These are phyloP conservation scores for Yamagishiella unicocca DNA, from an alignment of 139 green algal genomes.

Conservation along the genomic window DNA sequence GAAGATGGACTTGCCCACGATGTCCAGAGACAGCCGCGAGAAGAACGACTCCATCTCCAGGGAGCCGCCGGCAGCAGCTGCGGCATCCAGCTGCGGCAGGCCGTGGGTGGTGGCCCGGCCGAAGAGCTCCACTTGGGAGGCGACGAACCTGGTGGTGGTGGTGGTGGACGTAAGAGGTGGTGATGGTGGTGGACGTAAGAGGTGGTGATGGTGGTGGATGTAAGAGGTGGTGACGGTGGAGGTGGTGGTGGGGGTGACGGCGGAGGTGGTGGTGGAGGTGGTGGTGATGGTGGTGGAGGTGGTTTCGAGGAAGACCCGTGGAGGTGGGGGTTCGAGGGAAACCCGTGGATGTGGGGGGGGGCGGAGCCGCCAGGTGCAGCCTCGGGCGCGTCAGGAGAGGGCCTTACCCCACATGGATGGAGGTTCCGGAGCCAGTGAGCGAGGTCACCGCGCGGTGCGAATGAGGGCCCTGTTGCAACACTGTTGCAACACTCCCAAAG, in stretches of 20 bases:
- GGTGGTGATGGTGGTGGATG: neutral
- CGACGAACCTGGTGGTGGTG: constrained; percentile 72
- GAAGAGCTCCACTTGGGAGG: constrained; percentile 91
- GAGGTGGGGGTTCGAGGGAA: too few relatives aligned
- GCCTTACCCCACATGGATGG: too few relatives aligned
- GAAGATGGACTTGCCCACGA: constrained; percentile 98
- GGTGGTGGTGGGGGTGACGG: neutral
- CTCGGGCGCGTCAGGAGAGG: too few relatives aligned
- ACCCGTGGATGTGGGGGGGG: too few relatives aligned
- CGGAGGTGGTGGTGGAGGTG: neutral
- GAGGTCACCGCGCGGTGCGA: too few relatives aligned
- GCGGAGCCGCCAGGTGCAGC: too few relatives aligned
- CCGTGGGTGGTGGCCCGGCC: constrained; percentile 80
- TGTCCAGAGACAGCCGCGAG: constrained; percentile 91
- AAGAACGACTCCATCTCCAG: constrained; percentile 98
- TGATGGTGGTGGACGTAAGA: neutral
- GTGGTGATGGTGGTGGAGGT: neutral
- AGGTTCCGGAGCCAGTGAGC: too few relatives aligned
- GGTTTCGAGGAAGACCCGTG: too few relatives aligned
- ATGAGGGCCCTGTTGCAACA: too few relatives aligned
- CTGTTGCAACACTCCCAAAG: too few relatives aligned
- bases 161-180: neutral
- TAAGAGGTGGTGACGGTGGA: neutral
- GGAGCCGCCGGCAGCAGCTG: constrained; percentile 26
- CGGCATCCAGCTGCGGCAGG: constrained; percentile 66